phyloP scores from a whole-genome alignment of 2,329 filamentous ascomycete genomes.

The Epichloe aotearoae region DNA sequence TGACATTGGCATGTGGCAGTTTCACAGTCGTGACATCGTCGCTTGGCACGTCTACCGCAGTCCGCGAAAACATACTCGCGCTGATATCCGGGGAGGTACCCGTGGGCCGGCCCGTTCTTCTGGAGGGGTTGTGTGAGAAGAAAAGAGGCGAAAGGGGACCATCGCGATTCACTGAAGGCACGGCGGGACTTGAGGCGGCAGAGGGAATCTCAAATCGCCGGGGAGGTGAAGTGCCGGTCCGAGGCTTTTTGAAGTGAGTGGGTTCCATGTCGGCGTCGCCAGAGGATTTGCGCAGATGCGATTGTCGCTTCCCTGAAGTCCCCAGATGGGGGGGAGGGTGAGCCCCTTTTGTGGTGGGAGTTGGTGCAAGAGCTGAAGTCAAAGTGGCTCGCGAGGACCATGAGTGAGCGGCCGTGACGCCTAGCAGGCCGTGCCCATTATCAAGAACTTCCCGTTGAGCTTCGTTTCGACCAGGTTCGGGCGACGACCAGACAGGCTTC shows the following conservation, averaged over 20 bases:
- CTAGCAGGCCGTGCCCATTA: constrained; percentile 10
- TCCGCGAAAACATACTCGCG: constrained; percentile 32
- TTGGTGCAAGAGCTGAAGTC: neutral
- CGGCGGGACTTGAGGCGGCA: constrained; percentile 10
- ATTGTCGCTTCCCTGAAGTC: constrained; percentile 14
- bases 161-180: constrained; percentile 15
- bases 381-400: neutral
- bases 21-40: constrained; percentile 37
- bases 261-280: constrained; percentile 19
- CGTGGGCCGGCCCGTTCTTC: constrained; percentile 23
- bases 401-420: constrained; percentile 3
- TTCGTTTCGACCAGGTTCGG: constrained; percentile 6
- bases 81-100: constrained; percentile 28
- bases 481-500: constrained; percentile 1
- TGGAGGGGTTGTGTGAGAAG: constrained; percentile 32
- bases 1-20: constrained; percentile 40
- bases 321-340: constrained; percentile 5
- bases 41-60: constrained; percentile 29
- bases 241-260: constrained; percentile 32
- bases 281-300: constrained; percentile 8
- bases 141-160: constrained; percentile 37
- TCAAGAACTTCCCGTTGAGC: constrained; percentile 1
- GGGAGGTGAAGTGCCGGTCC: constrained; percentile 32
- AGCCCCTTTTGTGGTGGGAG: neutral
- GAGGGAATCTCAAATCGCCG: constrained; percentile 29